Evolutionary conservation across 257 asterid species (phyloP), one percentile per base, ranked within the genome.

Genomic region (Cordia subcordata): DNA sequence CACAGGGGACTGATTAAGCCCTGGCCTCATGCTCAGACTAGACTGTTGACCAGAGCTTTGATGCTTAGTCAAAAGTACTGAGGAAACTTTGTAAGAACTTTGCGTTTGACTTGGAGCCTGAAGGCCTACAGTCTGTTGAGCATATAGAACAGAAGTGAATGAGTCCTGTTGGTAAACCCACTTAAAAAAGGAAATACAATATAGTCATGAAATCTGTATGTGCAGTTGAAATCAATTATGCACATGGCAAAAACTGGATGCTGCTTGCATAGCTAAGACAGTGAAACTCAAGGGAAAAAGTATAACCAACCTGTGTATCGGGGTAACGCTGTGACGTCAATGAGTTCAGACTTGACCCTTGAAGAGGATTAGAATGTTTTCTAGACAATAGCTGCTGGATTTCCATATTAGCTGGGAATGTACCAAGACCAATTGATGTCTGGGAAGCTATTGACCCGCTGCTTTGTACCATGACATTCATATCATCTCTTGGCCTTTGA

Each of bases 391-490:
- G 68, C 40, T 65, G 76, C 44, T 46, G 73, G 58, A 69, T 59
- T 64, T 59, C 74, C 35, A 55, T 44, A 55, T 50, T 69, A 60
- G 65, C 49, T 9, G 23, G 53, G 32, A 21, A 21, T 17, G 66
- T 37, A 53, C 39, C 23, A 16, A 63, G 12, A 57, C 50, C 47
- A 65, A n/a, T 59, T 21, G 84, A 71, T n/a, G 81, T 62, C 64
- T 63, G 84, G 63, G 81, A 64, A 66, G 78, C 68, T 58, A 73
- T 63, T 66, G 77, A 67, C 71, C 71, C 53, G 57, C 65, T 60
- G 66, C 55, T 68, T 16, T 64, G 58, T 49, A 55, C 35, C 49
- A 59, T 50, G 20, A 66, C 37, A 27, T 55, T 64, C 22, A 15
- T 35, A 53, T 66, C 35, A 62, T 55, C 73, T 52, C 77, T 66